A percentile compares a stretch with the other conserved stretches of the same genome.
phyloP scores from a whole-genome alignment of 2,329 filamentous ascomycete genomes.

The Colletotrichum musae region DNA sequence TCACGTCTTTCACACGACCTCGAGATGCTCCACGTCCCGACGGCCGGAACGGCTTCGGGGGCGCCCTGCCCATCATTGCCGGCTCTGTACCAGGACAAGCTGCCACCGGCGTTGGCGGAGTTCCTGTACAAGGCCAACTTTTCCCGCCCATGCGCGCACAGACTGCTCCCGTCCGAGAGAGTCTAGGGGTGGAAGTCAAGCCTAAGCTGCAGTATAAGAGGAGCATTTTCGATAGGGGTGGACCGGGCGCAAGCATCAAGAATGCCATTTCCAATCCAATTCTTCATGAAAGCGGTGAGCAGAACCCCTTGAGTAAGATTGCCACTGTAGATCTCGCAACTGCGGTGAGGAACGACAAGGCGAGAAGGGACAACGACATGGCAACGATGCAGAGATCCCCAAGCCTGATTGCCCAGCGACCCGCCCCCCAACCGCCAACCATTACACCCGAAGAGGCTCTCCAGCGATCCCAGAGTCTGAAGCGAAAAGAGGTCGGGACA shows the following conservation, averaged over 20 bases:
- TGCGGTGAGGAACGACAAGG: conserved; percentile 62
- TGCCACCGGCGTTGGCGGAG: conserved; percentile 53
- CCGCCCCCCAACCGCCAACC: conserved; percentile 54
- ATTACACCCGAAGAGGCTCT: conserved; percentile 51
- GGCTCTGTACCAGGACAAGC: conserved; percentile 54
- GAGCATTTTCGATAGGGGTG: conserved; percentile 46
- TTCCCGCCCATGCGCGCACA: conserved; percentile 58
- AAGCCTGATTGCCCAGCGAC: conserved; percentile 52
- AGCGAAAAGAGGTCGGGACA: conserved; percentile 54
- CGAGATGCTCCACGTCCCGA: conserved; percentile 46
- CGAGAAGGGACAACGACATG: conserved; percentile 54
- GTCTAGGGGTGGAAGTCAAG: conserved; percentile 41
- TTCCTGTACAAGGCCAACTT: conserved; percentile 57
- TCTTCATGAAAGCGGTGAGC: conserved; percentile 51
- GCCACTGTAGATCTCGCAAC: conserved; percentile 65
- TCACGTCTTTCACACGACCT: conserved; percentile 54
- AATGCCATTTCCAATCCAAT: conserved; percentile 66
- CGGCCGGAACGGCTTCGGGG: conserved; percentile 44
- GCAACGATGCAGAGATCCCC: conserved; percentile 48
- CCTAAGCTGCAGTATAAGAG: conserved; percentile 46
- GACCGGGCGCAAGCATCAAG: conserved; percentile 50
- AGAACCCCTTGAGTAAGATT: conserved; percentile 61
- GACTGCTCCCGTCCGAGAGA: conserved; percentile 44
- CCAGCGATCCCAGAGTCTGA: conserved; percentile 53
- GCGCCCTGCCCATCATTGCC: conserved; percentile 55